Conservation (phyloP, 305 asterid species). For the Plantago lanceolata region DNA sequence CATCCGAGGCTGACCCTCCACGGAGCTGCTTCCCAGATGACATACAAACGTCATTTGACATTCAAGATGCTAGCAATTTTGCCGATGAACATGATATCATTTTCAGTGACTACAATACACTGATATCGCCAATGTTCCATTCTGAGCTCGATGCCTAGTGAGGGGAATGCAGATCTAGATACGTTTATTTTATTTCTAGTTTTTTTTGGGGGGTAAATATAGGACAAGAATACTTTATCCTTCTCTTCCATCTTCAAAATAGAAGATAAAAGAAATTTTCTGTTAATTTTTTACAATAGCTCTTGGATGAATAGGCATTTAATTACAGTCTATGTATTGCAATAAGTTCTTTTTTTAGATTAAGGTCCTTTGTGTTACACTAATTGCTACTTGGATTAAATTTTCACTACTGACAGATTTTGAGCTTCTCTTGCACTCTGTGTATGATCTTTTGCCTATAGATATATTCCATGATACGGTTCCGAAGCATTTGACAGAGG, state of each 20-base stretch:
- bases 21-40: constrained; percentile 80
- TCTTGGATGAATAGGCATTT: constrained; percentile 21
- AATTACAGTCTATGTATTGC: constrained; percentile 8
- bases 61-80: constrained; percentile 57
- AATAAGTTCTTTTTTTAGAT: constrained; percentile 13
- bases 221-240: constrained; percentile 12
- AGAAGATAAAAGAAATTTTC: constrained; percentile 14
- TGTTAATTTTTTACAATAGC: constrained; percentile 8
- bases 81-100: constrained; percentile 57
- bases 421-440: background rate
- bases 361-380: background rate
- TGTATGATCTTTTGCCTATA: background rate
- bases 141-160: constrained; percentile 49
- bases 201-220: constrained; percentile 8
- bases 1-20: constrained; percentile 38
- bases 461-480: too few species aligned
- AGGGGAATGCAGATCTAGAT: background rate
- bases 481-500: too few species aligned
- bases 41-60: constrained; percentile 78
- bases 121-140: constrained; percentile 52
- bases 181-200: background rate
- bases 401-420: background rate
- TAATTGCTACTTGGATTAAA: too few species aligned
- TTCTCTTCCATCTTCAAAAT: constrained; percentile 21
- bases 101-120: constrained; percentile 51